Evolutionary conservation across 306 rosid species (phyloP).

Genomic region (Carpinus fangiana): DNA sequence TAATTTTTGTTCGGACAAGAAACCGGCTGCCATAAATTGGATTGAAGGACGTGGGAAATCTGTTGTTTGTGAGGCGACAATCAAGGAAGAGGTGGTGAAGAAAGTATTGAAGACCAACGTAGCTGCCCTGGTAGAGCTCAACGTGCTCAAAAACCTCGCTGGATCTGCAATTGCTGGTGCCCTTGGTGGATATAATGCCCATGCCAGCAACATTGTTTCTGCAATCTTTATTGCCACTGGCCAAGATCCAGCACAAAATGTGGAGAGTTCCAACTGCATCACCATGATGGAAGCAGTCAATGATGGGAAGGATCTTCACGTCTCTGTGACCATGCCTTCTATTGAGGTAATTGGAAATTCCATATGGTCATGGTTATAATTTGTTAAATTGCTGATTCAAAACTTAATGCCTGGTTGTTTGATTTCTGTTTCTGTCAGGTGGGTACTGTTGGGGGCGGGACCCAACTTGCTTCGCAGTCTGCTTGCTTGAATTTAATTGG

Average conservation of each 20-base stretch:
- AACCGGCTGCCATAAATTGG: conserved; percentile 74
- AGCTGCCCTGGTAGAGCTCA: conserved; percentile 58
- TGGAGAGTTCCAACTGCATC: conserved; percentile 77
- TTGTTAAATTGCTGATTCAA: not conserved
- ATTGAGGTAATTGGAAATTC: conserved; percentile 46
- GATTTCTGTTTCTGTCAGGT: conserved; percentile 35
- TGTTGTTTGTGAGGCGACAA: conserved; percentile 64
- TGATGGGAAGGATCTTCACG: conserved; percentile 65
- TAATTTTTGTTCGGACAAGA: conserved; percentile 75
- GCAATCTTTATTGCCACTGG: conserved; percentile 76
- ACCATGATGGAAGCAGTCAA: conserved; percentile 76
- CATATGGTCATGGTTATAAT: not conserved
- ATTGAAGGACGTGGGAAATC: conserved; percentile 77
- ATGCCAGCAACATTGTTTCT: conserved; percentile 77
- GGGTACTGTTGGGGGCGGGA: conserved; percentile 79
- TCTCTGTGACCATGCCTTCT: conserved; percentile 76
- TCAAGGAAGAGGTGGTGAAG: conserved; percentile 59
- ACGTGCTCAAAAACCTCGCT: conserved; percentile 69
- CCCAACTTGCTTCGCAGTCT: conserved; percentile 72
- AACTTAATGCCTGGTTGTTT: not conserved
- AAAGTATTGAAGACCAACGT: conserved; percentile 68
- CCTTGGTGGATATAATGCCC: conserved; percentile 78
- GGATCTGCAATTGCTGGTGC: conserved; percentile 76
- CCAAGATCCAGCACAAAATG: conserved; percentile 84
- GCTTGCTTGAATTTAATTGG: conserved; percentile 78